Percentiles rank a stretch among this genome's conserved stretches.
phyloP scores from a whole-genome alignment of 805 yeast genomes.

The Teunomyces stri region DNA sequence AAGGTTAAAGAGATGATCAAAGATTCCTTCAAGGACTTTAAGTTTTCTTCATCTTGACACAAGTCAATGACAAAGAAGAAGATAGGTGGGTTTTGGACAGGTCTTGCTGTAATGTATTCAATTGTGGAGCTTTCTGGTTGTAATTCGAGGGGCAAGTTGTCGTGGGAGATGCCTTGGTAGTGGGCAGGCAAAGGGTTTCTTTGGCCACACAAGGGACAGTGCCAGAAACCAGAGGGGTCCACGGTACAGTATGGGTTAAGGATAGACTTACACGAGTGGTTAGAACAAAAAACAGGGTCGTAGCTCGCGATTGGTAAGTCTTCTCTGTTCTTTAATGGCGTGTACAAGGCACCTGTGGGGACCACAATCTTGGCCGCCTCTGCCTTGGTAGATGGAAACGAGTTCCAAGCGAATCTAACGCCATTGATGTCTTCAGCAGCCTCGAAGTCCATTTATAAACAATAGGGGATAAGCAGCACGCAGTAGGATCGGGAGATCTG shows the following conservation, averaged over 20 bases:
- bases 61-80: conserved; percentile 84
- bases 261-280: conserved; percentile 75
- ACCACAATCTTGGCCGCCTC: conserved; percentile 91
- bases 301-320: conserved; percentile 76
- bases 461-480: conserved; percentile 1
- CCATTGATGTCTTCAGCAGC: conserved; percentile 46
- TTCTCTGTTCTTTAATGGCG: conserved; percentile 83
- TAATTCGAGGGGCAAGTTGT: conserved; percentile 79
- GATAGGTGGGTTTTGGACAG: conserved; percentile 80
- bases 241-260: conserved; percentile 84
- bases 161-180: conserved; percentile 72
- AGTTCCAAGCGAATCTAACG: conserved; percentile 52
- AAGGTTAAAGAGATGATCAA: conserved; percentile 70
- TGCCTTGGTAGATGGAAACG: conserved; percentile 82
- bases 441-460: conserved; percentile 35
- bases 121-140: conserved; percentile 67
- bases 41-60: conserved; percentile 86
- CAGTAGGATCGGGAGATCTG: conserved; percentile 1
- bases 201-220: conserved; percentile 76
- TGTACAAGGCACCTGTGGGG: conserved; percentile 90
- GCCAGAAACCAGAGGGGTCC: conserved; percentile 80
- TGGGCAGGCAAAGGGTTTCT: conserved; percentile 82
- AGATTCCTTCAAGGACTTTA: conserved; percentile 79
- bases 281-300: conserved; percentile 81
- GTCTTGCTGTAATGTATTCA: conserved; percentile 80